phyloP scores from a whole-genome alignment of 306 rosid species.

The Trifolium pratense region DNA sequence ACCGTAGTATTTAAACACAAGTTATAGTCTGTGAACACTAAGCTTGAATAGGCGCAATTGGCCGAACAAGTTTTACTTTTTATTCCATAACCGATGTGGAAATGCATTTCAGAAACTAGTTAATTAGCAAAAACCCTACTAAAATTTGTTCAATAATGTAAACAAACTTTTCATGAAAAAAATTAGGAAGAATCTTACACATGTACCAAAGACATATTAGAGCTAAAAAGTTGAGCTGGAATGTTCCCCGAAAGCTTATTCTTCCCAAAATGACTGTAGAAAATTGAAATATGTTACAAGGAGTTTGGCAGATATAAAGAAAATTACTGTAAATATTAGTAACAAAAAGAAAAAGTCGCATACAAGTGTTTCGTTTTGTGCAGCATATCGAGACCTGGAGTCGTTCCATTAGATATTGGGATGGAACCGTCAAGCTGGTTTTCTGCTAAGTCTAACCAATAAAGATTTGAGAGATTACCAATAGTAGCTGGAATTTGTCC shows the following conservation, averaged over 20 bases:
- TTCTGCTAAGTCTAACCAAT: constrained; percentile 55
- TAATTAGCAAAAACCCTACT: not conserved
- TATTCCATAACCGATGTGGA: not conserved
- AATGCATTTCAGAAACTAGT: not conserved
- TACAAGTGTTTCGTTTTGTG: constrained; percentile 53
- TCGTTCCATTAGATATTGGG: constrained; percentile 54
- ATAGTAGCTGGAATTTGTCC: constrained; percentile 53
- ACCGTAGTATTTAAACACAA: too few relatives aligned
- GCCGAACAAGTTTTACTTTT: too few relatives aligned
- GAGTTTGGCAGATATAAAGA: not conserved
- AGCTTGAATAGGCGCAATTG: too few relatives aligned
- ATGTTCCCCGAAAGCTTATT: constrained; percentile 61
- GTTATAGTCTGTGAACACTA: too few relatives aligned
- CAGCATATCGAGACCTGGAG: constrained; percentile 59
- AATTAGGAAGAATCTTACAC: constrained; percentile 53
- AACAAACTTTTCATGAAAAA: constrained; percentile 12
- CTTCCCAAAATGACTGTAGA: constrained; percentile 67
- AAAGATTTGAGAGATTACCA: constrained; percentile 53
- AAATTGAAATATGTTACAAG: constrained; percentile 31
- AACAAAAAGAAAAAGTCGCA: constrained; percentile 10
- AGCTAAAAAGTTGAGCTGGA: constrained; percentile 60
- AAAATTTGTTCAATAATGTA: not conserved
- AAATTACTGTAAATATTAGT: not conserved
- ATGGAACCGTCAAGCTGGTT: constrained; percentile 52
- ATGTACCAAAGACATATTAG: constrained; percentile 61